A percentile compares a stretch with the other conserved stretches of the same genome.
Conservation (phyloP, 2,329 filamentous ascomycete species). For the Alternaria ethzedia region DNA sequence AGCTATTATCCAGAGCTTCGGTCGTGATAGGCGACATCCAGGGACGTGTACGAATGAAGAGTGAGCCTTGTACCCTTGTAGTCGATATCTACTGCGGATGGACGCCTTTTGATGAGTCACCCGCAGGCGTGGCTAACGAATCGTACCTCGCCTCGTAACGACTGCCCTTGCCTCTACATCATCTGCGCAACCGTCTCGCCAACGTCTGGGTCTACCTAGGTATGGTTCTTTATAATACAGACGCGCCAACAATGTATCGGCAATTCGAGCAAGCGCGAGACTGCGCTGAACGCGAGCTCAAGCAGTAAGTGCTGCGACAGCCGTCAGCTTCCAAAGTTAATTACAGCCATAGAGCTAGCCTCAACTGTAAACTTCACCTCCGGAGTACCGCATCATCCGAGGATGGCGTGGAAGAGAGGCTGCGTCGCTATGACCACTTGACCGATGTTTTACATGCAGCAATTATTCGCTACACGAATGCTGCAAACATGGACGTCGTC, state of each 20-base stretch:
- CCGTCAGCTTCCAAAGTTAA: not conserved
- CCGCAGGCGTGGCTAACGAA: not conserved
- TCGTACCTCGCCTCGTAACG: not conserved
- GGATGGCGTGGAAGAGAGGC: not conserved
- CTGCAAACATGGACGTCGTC: slow-evolving; percentile 2
- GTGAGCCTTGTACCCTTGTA: not conserved
- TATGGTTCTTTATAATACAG: not conserved
- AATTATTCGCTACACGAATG: not conserved
- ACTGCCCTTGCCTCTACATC: not conserved
- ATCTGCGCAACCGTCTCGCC: not conserved
- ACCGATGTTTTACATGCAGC: not conserved
- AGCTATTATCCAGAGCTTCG: not conserved
- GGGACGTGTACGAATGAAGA: not conserved
- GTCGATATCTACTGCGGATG: not conserved
- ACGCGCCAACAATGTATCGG: not conserved
- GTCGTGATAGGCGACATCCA: not conserved
- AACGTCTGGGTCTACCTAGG: not conserved
- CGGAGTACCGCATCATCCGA: not conserved
- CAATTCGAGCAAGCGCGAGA: not conserved
- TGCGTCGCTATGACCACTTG: not conserved
- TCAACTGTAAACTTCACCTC: not conserved
- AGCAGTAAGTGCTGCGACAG: not conserved
- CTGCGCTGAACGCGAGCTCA: not conserved
- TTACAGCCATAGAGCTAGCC: not conserved
- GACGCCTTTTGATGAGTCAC: not conserved